These are phyloP conservation scores for Pseudoscleropodium purum DNA, from an alignment of 225 moss, liverwort and hornwort genomes.

Conservation along the genomic window DNA sequence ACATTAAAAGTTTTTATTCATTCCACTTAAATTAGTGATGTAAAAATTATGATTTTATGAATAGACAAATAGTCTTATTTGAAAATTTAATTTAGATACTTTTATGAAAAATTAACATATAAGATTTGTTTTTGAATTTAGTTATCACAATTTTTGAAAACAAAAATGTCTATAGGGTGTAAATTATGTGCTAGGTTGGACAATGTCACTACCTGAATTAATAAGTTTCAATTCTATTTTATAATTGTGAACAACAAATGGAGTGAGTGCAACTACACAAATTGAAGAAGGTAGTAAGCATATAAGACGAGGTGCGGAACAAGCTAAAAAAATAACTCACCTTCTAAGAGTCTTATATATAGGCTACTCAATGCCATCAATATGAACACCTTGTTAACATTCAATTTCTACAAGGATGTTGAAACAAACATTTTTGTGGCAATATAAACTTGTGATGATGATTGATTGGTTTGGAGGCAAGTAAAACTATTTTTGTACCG, in stretches of 20 bases:
- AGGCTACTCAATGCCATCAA: neutral
- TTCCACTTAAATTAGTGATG: neutral
- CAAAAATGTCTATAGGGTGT: neutral
- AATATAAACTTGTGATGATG: too few species aligned
- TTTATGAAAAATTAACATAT: neutral
- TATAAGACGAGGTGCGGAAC: fast-evolving
- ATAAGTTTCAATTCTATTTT: neutral
- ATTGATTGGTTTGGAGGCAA: neutral
- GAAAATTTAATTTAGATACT: neutral
- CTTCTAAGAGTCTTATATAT: neutral
- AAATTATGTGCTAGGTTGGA: neutral
- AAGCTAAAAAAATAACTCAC: neutral
- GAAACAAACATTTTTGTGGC: neutral
- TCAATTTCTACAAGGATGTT: neutral
- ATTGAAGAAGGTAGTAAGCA: neutral
- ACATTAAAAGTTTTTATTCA: neutral
- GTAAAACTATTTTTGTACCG: neutral
- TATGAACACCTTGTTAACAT: neutral
- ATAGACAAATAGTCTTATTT: neutral
- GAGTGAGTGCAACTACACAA: neutral
- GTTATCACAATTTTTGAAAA: neutral
- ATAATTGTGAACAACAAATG: neutral
- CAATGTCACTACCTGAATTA: fast-evolving
- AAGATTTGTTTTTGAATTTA: neutral
- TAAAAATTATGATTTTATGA: neutral